phyloP scores from a whole-genome alignment of 148 eudicot genomes.

The Chenopodium quinoa region DNA sequence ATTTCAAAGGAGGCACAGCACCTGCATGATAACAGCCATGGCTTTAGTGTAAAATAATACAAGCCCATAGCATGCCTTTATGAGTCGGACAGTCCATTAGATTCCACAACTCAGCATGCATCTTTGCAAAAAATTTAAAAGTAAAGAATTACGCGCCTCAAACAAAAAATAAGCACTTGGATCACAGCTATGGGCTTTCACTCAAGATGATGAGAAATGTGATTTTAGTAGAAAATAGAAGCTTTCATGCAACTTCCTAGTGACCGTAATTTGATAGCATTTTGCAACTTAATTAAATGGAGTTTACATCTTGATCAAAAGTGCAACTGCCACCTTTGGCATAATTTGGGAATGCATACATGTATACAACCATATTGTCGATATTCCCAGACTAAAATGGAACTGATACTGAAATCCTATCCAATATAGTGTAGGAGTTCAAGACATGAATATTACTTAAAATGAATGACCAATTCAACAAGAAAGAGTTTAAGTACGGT shows the following conservation, averaged over 20 bases:
- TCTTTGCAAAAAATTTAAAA: background rate
- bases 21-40: background rate
- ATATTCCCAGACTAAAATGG: background rate
- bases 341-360: background rate
- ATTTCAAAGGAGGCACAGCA: background rate
- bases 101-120: background rate
- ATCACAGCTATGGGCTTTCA: background rate
- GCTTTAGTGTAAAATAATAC: background rate
- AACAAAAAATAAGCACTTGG: background rate
- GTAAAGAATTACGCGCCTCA: background rate
- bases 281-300: background rate
- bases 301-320: background rate
- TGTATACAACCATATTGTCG: background rate
- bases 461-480: background rate
- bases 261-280: background rate
- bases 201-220: background rate
- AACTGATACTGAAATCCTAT: background rate
- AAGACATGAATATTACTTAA: background rate
- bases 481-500: background rate
- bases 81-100: background rate
- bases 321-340: background rate
- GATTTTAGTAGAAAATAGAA: background rate
- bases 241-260: background rate
- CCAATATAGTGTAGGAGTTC: too few relatives aligned
- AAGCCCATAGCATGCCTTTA: background rate